These are phyloP conservation scores for Poa annua DNA, from an alignment of 176 grass and related monocot species.

Conservation along the genomic window DNA sequence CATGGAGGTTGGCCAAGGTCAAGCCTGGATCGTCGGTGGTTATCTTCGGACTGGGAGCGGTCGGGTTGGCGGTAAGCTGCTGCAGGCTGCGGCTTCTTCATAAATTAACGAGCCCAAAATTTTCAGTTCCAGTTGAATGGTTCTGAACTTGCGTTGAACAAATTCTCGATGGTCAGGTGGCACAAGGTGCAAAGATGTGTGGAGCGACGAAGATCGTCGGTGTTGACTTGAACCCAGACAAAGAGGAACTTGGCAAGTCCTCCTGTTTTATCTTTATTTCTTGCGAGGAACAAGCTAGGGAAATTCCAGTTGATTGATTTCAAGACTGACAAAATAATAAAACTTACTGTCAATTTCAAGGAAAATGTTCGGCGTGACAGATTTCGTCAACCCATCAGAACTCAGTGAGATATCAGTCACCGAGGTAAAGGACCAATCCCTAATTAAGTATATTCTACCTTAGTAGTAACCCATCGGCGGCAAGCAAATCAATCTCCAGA, in stretches of 20 bases:
- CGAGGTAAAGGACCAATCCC: slow-evolving; percentile 35
- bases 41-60: slow-evolving; percentile 70
- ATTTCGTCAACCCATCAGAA: slow-evolving; percentile 58
- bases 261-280: too few relatives aligned
- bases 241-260: slow-evolving; percentile 51
- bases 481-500: too few relatives aligned
- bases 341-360: slow-evolving; percentile 26
- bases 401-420: slow-evolving; percentile 41
- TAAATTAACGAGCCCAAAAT: not conserved
- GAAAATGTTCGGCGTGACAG: slow-evolving; percentile 47
- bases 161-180: slow-evolving; percentile 41
- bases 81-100: not conserved
- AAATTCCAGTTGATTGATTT: not conserved
- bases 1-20: slow-evolving; percentile 71
- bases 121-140: not conserved
- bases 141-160: too few relatives aligned
- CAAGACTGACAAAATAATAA: not conserved
- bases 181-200: slow-evolving; percentile 63
- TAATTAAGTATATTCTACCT: too few relatives aligned
- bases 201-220: slow-evolving; percentile 63
- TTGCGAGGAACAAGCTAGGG: not conserved
- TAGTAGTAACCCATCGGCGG: too few relatives aligned
- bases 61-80: slow-evolving; percentile 62
- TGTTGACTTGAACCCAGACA: slow-evolving; percentile 64
- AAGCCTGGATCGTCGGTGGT: slow-evolving; percentile 58